Evolutionary conservation across 106 monocot genomes (phyloP).

Genomic region (Triglochin maritima): DNA sequence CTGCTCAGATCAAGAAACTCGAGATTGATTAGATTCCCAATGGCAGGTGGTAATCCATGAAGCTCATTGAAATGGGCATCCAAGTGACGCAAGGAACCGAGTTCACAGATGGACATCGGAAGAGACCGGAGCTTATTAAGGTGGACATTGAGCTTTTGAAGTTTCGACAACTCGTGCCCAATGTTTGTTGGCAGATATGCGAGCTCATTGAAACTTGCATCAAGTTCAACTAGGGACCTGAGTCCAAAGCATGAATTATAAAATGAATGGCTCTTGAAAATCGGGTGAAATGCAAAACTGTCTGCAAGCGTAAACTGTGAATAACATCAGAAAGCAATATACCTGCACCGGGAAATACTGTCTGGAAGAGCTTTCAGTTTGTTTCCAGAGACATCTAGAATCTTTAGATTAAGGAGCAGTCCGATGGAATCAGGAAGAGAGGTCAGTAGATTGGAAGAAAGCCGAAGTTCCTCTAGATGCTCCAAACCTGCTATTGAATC

Average conservation of each 20-base stretch:
- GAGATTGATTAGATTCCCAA: conserved; percentile 71
- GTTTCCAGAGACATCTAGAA: conserved; percentile 74
- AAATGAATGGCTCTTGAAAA: no score
- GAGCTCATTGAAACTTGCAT: conserved; percentile 78
- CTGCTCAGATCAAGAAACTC: conserved; percentile 66
- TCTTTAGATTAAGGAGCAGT: conserved; percentile 63
- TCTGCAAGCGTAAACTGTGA: neutral
- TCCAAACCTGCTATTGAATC: conserved; percentile 78
- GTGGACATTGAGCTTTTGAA: conserved; percentile 52
- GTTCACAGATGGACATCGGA: conserved; percentile 68
- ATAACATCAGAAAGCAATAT: neutral
- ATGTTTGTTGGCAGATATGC: conserved; percentile 78
- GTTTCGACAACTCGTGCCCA: conserved; percentile 58
- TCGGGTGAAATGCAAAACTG: no score
- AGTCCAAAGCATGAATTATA: neutral
- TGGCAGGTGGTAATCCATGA: conserved; percentile 46
- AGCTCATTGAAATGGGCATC: conserved; percentile 94
- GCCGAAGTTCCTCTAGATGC: conserved; percentile 56
- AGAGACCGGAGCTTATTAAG: conserved; percentile 89
- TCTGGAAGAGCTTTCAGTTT: conserved; percentile 83
- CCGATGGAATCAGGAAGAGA: conserved; percentile 89
- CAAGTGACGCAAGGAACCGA: conserved; percentile 47
- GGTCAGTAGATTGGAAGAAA: conserved; percentile 53
- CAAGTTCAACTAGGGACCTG: conserved; percentile 83
- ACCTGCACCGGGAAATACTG: conserved; percentile 89